A percentile compares a stretch with the other conserved stretches of the same genome.
Evolutionary conservation across 1,284 basidiomycete genomes (phyloP).

Genomic region (Wallemia mellicola): DNA sequence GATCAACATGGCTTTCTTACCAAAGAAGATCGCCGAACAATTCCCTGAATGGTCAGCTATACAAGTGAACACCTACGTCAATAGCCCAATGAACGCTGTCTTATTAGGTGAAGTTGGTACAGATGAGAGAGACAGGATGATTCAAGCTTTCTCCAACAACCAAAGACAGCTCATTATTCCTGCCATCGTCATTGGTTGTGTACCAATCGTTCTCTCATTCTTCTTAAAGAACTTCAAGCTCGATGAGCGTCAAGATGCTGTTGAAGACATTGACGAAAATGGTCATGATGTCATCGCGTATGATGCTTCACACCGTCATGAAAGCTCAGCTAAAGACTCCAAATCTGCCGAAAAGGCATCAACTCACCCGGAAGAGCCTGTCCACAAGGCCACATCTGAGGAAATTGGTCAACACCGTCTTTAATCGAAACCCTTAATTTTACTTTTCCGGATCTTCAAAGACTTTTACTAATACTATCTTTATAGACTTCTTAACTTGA

Average conservation of each 20-base stretch:
- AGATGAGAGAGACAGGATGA: not conserved
- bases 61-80: not conserved
- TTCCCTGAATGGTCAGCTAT: not conserved
- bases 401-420: no score
- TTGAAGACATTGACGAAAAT: not conserved
- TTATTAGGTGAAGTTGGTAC: not conserved
- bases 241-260: not conserved
- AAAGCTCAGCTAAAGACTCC: not conserved
- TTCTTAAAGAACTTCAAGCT: constrained; percentile 1
- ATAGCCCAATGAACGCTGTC: not conserved
- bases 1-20: not conserved
- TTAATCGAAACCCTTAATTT: no score
- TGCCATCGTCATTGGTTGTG: not conserved
- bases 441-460: no score
- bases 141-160: not conserved
- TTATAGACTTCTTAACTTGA: no score
- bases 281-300: not conserved
- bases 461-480: no score
- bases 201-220: not conserved
- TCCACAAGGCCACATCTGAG: no score
- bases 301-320: not conserved
- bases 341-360: not conserved
- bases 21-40: not conserved
- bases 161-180: not conserved
- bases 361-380: not conserved